Evolutionary conservation across 805 yeast genomes (phyloP), one percentile per base, ranked within the genome.

Genomic region (Kregervanrija fluxuum): DNA sequence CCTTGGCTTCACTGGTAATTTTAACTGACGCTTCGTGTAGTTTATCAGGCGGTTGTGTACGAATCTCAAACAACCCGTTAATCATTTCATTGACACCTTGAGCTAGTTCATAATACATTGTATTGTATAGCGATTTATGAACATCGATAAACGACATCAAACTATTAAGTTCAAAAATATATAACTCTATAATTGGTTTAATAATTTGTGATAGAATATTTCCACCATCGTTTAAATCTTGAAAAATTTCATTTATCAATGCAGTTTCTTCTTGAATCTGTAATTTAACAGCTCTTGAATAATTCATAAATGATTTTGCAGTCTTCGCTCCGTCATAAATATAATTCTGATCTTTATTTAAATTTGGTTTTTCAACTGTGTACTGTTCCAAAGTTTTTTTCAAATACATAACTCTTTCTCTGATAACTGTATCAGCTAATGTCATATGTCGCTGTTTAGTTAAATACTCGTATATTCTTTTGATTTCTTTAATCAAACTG

Each of bases 161-260:
- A 8, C 54, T 52, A 11, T 63, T 61, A 30, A 70, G 61, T 28
- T 77, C 59, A 38, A 60, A 56, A 3, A 66, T 52, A 52, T 67
- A 75, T 11, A 66, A 67, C 2, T 66, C 66, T 8, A 73, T 42
- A 62, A 37, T 75, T 50, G 45, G 60, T 73, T 79, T 41, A 74
- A 71, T 4, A 80, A 86, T 57, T 70, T 77, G 56, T 75, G 80
- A 60, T 75, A 85, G 1, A 77, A 83, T 10, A 66, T 69, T 47
- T 66, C 28, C 28, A 6, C 28, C 28, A 22, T 22, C 28, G 28
- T 22, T 22, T 22, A 22, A 22, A 22, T 70, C 51, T 66, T 66
- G 14, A 77, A 74, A 42, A 1, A 60, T 30, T 32, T 44, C 42
- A 8, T 54, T 51, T 11, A 54, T 38, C 9, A 56, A 44, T 8